Percentiles rank a stretch among this genome's conserved stretches.
Evolutionary conservation across 768 basidiomycete genomes (phyloP).

Genomic region (Postia placenta): DNA sequence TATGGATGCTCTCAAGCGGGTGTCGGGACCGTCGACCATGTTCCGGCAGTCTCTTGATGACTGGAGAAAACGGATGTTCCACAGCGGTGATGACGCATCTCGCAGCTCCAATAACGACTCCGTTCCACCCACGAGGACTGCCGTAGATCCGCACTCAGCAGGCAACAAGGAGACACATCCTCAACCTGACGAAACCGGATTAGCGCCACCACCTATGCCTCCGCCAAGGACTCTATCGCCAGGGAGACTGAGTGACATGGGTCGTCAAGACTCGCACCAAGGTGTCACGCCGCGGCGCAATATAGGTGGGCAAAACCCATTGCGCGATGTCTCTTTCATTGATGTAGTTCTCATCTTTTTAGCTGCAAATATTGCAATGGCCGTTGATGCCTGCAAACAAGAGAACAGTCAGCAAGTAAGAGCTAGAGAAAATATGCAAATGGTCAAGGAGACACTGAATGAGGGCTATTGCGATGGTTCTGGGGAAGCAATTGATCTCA

Average conservation of each 20-base stretch:
- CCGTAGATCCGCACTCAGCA: too few species aligned
- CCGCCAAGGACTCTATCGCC: neutral
- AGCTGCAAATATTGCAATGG: conserved; percentile 65
- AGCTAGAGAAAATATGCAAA: conserved; percentile 63
- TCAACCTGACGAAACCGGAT: neutral
- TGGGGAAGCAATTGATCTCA: conserved; percentile 55
- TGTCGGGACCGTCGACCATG: neutral
- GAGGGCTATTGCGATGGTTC: conserved; percentile 82
- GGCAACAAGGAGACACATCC: neutral
- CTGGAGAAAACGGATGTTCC: conserved; percentile 21
- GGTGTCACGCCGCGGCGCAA: conserved; percentile 35
- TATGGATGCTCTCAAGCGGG: neutral
- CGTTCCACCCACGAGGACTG: neutral
- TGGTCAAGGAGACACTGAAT: conserved; percentile 67
- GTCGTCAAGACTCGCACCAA: conserved; percentile 9
- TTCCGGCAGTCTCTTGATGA: conserved; percentile 17
- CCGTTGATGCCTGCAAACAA: conserved; percentile 64
- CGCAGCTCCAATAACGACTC: too few species aligned
- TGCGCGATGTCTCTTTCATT: neutral
- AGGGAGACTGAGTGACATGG: neutral
- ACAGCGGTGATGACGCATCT: too few species aligned
- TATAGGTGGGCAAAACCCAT: conserved; percentile 30
- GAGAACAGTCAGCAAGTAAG: conserved; percentile 58
- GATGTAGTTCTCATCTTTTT: conserved; percentile 6
- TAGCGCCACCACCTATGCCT: neutral